Base-by-base conservation (phyloP, 2,329 filamentous ascomycete genomes). In the Aspergillus tanneri region DNA sequence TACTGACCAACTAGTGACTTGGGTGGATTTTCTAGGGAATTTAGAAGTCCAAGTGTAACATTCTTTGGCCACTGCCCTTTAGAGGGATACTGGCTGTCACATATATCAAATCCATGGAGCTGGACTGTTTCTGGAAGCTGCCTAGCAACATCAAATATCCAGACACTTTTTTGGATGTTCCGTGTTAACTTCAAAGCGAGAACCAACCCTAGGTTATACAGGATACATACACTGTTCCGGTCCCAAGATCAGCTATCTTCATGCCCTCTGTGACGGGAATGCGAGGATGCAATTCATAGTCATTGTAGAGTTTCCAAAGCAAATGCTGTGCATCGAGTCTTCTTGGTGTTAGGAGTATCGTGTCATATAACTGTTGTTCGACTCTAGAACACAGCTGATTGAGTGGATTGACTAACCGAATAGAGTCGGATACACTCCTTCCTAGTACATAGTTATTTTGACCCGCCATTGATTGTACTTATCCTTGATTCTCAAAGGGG, bases 41-140 rank as follows among this genome's bases (percentile, higher is more conserved):
- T 46, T 1, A 61, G 46, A 3, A 46, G 21, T 1, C 27, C 37
- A 1, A 59, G 39, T 7, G 27, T 35, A 7, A 56, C 49, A 34
- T 60, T 60, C 5, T 32, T 11, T 3, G 53, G 49, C 43, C 49
- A 55, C 11, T 39, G 42, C 2, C 45, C 25, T n/a, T 45, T 42
- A 1, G 30, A 11, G 8, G 52, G 57, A 19, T 51, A 57, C 8
- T 60, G 56, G 4, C 14, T n/a, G 6, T 46, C 35, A 5, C 47
- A 52, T 8, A 61, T 58, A 32, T 61, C 57, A 32, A 48, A 59
- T 1, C 53, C 55, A 30, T 50, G 22, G 2, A 61, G 25, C 8
- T 41, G 47, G 6, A 47, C 52, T 3, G 44, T 46, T 4, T 41
- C 27, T 4, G 53, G 47, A 16, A 55, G 27, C 11, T 53, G 19